A percentile compares a stretch with the other conserved stretches of the same genome.
phyloP scores from a whole-genome alignment of 768 basidiomycete genomes.

The Tricholoma furcatifolium region DNA sequence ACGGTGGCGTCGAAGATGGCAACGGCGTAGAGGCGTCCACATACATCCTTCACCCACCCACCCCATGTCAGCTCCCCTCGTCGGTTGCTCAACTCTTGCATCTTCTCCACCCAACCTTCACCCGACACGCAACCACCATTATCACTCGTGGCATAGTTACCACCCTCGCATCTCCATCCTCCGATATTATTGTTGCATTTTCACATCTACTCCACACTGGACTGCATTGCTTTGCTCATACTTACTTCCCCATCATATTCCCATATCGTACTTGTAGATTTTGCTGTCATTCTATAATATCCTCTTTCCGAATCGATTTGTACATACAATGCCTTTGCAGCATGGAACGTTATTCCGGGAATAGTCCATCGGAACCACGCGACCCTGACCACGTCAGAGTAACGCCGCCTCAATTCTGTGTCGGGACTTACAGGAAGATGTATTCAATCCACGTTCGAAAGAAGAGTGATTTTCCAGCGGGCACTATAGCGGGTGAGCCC shows the following conservation, averaged over 20 bases:
- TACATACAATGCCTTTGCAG: neutral
- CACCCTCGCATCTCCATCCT: slow-evolving; percentile 2
- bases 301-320: slow-evolving; percentile 1
- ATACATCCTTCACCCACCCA: slow-evolving; percentile 1
- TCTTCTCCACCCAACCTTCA: slow-evolving; percentile 8
- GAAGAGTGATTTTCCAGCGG: neutral
- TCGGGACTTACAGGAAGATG: neutral
- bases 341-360: neutral
- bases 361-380: neutral
- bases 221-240: slow-evolving; percentile 7
- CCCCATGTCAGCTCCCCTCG: slow-evolving; percentile 9
- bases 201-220: slow-evolving; percentile 4
- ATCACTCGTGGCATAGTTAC: no score
- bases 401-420: neutral
- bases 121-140: slow-evolving; percentile 1
- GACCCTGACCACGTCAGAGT: neutral
- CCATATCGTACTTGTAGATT: slow-evolving; percentile 15
- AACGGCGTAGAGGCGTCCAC: slow-evolving; percentile 48
- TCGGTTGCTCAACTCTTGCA: slow-evolving; percentile 8
- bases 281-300: slow-evolving; percentile 14
- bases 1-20: slow-evolving; percentile 87
- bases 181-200: slow-evolving; percentile 3
- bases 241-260: slow-evolving; percentile 4
- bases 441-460: neutral
- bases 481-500: slow-evolving; percentile 1